phyloP scores from a whole-genome alignment of 208 protist genomes.

The Trypanosoma caninum region DNA sequence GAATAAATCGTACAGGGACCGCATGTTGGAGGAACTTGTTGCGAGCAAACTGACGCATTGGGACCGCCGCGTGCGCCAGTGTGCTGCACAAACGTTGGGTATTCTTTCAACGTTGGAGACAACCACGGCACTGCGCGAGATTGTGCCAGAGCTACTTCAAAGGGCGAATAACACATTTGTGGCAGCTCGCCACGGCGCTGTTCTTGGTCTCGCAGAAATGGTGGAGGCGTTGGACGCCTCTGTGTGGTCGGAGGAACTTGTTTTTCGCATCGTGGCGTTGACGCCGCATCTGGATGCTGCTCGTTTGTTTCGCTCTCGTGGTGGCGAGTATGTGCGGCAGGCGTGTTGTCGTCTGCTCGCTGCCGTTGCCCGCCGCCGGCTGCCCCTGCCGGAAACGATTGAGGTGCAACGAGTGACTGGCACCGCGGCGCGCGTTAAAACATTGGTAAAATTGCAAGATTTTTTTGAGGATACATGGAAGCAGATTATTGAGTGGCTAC shows the following conservation, averaged over 20 bases:
- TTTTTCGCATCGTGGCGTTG: slow-evolving; percentile 38
- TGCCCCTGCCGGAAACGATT: slow-evolving; percentile 69
- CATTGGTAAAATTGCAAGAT: slow-evolving; percentile 61
- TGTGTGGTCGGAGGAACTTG: slow-evolving; percentile 34
- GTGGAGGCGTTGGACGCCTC: slow-evolving; percentile 47
- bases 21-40: slow-evolving; percentile 90
- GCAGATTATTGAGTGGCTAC: slow-evolving; percentile 88
- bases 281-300: slow-evolving; percentile 83
- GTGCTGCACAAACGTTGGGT: slow-evolving; percentile 79
- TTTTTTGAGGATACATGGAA: slow-evolving; percentile 89
- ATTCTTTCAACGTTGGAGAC: slow-evolving; percentile 44
- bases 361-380: slow-evolving; percentile 43
- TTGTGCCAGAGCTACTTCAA: slow-evolving; percentile 49
- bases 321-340: slow-evolving; percentile 91
- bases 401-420: slow-evolving; percentile 53
- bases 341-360: slow-evolving; percentile 89
- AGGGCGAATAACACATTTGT: slow-evolving; percentile 58
- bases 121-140: slow-evolving; percentile 13
- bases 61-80: slow-evolving; percentile 80
- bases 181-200: slow-evolving; percentile 88
- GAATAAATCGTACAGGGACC: slow-evolving; percentile 72
- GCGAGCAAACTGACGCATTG: slow-evolving; percentile 87
- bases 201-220: slow-evolving; percentile 88
- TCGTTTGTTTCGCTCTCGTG: slow-evolving; percentile 93
- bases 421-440: slow-evolving; percentile 43